Percentiles rank a stretch among this genome's conserved stretches.
Evolutionary conservation across 805 yeast species (phyloP).

Genomic region (Hanseniaspora hatyaiensis): DNA sequence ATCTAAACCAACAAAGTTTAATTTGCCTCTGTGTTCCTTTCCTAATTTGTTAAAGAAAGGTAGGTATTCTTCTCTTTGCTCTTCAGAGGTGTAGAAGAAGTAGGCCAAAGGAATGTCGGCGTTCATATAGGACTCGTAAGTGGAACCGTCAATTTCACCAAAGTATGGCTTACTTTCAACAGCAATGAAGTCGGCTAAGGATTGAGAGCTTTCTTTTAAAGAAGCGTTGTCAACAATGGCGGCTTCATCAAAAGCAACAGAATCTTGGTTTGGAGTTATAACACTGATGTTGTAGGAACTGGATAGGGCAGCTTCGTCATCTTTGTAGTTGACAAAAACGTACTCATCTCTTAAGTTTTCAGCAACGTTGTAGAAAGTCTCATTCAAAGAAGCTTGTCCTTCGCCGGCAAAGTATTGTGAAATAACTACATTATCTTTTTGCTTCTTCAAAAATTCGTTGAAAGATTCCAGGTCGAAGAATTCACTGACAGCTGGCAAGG

Average conservation of each 20-base stretch:
- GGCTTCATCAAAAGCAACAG: constrained; percentile 9
- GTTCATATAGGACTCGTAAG: constrained; percentile 63
- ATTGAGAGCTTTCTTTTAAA: constrained; percentile 18
- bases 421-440: constrained; percentile 31
- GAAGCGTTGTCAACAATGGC: constrained; percentile 16
- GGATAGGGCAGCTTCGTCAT: not conserved
- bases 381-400: constrained; percentile 40
- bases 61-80: constrained; percentile 48
- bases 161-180: constrained; percentile 67
- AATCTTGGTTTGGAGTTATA: constrained; percentile 24
- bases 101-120: constrained; percentile 73
- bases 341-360: constrained; percentile 49
- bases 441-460: constrained; percentile 27
- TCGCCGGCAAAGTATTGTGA: constrained; percentile 41
- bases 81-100: constrained; percentile 64
- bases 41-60: constrained; percentile 51
- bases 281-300: constrained; percentile 24
- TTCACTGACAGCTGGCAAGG: constrained; percentile 61
- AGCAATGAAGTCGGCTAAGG: constrained; percentile 28
- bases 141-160: constrained; percentile 74
- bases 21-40: constrained; percentile 61
- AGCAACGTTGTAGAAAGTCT: constrained; percentile 54
- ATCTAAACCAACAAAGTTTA: constrained; percentile 82
- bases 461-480: constrained; percentile 40
- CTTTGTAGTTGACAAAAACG: constrained; percentile 38